phyloP scores from a whole-genome alignment of 768 basidiomycete genomes.

The Phlebiopsis flavidoalba region DNA sequence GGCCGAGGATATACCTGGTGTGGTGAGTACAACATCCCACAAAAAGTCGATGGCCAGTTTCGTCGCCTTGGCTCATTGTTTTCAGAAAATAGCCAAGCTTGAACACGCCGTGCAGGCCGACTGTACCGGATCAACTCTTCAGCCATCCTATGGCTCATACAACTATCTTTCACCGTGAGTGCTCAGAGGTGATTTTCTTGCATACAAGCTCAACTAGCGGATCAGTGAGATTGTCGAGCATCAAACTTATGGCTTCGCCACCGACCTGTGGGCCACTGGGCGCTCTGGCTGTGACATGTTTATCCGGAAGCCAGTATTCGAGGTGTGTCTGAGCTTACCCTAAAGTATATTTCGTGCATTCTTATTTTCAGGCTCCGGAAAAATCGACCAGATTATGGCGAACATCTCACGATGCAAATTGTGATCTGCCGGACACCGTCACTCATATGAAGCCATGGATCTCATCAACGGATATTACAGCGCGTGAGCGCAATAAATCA shows the following conservation, averaged over 20 bases:
- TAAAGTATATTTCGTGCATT: not conserved
- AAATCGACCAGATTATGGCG: constrained; percentile 17
- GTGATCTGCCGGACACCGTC: constrained; percentile 20
- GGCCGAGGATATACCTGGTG: constrained; percentile 32
- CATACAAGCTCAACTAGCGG: not conserved
- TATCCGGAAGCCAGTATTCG: constrained; percentile 30
- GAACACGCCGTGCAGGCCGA: constrained; percentile 28
- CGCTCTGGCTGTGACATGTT: constrained; percentile 33
- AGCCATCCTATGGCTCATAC: constrained; percentile 17
- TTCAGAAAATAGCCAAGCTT: constrained; percentile 44
- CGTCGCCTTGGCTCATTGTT: not conserved
- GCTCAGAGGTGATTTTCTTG: not conserved
- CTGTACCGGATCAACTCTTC: constrained; percentile 17
- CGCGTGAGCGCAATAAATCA: constrained; percentile 3
- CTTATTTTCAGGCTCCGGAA: constrained; percentile 8
- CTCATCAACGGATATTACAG: constrained; percentile 19
- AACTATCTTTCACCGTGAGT: constrained; percentile 40
- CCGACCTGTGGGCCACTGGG: constrained; percentile 48
- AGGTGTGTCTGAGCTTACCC: constrained; percentile 21
- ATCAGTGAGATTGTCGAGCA: constrained; percentile 35
- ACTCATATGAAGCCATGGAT: constrained; percentile 19
- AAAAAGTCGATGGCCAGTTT: not conserved
- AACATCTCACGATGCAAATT: constrained; percentile 23
- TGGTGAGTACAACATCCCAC: constrained; percentile 29
- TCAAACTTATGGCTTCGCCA: constrained; percentile 28